A percentile compares a stretch with the other conserved stretches of the same genome.
These are phyloP conservation scores for Macroventuria anomochaeta DNA, from an alignment of 2,329 filamentous ascomycete genomes.

Conservation along the genomic window DNA sequence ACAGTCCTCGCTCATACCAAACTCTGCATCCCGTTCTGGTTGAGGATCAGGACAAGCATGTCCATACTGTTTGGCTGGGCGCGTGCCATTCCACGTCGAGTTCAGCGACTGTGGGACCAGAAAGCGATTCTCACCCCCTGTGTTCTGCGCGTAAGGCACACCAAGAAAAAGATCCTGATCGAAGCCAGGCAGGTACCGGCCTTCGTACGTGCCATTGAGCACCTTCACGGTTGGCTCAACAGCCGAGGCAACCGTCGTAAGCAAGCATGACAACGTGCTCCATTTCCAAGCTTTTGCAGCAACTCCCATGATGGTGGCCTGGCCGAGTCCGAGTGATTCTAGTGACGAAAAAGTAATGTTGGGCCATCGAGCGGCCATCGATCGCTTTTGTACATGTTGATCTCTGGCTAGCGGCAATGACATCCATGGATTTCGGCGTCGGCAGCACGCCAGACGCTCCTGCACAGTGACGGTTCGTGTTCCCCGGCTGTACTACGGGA, in stretches of 20 bases:
- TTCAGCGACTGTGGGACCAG: constrained; percentile 59
- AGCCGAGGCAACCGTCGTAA: constrained; percentile 23
- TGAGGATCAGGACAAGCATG: constrained; percentile 49
- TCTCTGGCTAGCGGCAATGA: constrained; percentile 16
- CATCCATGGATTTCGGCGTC: neutral
- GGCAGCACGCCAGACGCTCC: constrained; percentile 1
- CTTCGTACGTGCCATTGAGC: constrained; percentile 47
- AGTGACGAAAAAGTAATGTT: neutral
- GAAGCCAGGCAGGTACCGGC: constrained; percentile 40
- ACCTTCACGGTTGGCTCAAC: constrained; percentile 36
- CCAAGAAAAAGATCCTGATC: constrained; percentile 58
- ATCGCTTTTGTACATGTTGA: constrained; percentile 18
- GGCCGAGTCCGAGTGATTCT: neutral
- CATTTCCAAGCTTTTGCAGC: constrained; percentile 29
- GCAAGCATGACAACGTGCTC: constrained; percentile 21
- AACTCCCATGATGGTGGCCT: constrained; percentile 19
- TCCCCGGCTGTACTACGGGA: constrained; percentile 9
- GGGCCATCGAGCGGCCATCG: neutral
- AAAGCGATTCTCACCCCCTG: constrained; percentile 61
- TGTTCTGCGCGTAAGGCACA: constrained; percentile 64
- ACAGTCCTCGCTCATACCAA: constrained; percentile 62
- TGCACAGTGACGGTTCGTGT: neutral
- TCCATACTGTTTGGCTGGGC: constrained; percentile 52
- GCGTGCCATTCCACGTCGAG: constrained; percentile 49
- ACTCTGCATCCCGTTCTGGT: constrained; percentile 33